A percentile compares a stretch with the other conserved stretches of the same genome.
phyloP scores from a whole-genome alignment of 2,329 filamentous ascomycete genomes.

The Fusarium temperatum region DNA sequence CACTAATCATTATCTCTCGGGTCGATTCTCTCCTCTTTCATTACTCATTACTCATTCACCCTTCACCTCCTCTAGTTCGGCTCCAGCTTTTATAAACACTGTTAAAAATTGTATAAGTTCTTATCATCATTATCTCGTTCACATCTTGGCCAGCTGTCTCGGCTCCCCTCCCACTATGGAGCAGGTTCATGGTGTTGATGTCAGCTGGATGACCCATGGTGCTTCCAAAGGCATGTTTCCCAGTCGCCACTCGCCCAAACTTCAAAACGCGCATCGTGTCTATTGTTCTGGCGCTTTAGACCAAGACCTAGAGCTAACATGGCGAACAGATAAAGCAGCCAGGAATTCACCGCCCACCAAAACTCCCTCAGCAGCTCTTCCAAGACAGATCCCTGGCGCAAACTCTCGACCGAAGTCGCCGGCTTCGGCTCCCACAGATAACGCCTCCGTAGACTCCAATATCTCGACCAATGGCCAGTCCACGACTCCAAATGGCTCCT shows the following conservation, averaged over 20 bases:
- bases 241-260: slow-evolving; percentile 35
- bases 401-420: slow-evolving; percentile 43
- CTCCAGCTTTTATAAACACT: background rate
- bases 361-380: slow-evolving; percentile 42
- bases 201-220: slow-evolving; percentile 88
- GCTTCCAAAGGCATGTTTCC: slow-evolving; percentile 76
- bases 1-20: slow-evolving; percentile 26
- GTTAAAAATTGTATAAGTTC: slow-evolving; percentile 7
- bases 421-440: slow-evolving; percentile 37
- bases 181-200: slow-evolving; percentile 82
- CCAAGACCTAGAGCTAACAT: slow-evolving; percentile 13
- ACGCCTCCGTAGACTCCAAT: slow-evolving; percentile 29
- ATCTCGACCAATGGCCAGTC: slow-evolving; percentile 35
- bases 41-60: background rate
- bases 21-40: slow-evolving; percentile 18
- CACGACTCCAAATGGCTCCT: slow-evolving; percentile 38
- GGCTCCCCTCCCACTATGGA: slow-evolving; percentile 67
- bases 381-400: slow-evolving; percentile 46
- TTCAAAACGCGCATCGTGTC: slow-evolving; percentile 23
- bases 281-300: background rate
- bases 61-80: background rate
- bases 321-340: slow-evolving; percentile 42
- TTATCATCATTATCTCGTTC: background rate
- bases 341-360: slow-evolving; percentile 43
- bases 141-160: slow-evolving; percentile 13